Conservation (phyloP, 225 moss, liverwort and hornwort genomes). For the Climacium dendroides region DNA sequence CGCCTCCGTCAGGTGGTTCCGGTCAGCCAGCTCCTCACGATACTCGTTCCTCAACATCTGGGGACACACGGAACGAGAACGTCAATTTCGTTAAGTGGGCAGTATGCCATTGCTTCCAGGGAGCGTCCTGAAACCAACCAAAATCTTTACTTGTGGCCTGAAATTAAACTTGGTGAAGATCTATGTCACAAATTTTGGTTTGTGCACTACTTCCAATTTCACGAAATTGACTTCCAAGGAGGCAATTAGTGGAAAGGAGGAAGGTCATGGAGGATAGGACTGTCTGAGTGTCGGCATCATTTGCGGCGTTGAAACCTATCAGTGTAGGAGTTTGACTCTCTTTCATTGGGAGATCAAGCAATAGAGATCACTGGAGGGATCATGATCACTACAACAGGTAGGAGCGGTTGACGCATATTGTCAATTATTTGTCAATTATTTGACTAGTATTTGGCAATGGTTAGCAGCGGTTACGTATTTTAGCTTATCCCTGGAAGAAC, state of each 20-base stretch:
- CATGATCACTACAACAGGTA: neutral
- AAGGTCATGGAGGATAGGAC: neutral
- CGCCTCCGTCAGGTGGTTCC: conserved; percentile 3
- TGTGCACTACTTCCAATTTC: neutral
- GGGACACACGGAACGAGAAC: neutral
- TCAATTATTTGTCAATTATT: neutral
- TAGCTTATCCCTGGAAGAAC: neutral
- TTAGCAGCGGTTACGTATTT: neutral
- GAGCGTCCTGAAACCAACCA: neutral
- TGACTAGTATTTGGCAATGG: neutral
- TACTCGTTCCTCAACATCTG: conserved; percentile 11
- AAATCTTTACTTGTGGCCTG: neutral
- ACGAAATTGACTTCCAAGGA: neutral
- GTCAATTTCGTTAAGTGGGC: neutral
- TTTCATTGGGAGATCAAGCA: neutral
- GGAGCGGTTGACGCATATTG: neutral
- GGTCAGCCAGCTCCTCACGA: conserved; percentile 2
- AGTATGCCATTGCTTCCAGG: neutral
- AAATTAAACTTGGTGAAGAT: neutral
- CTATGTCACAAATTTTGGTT: neutral
- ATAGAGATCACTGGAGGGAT: neutral
- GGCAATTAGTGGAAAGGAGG: neutral
- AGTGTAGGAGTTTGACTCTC: neutral
- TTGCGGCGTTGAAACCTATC: neutral
- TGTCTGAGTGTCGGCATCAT: neutral